A percentile compares a stretch with the other conserved stretches of the same genome.
Evolutionary conservation across 805 yeast species (phyloP).

Genomic region (Spathaspora hagerdaliae): DNA sequence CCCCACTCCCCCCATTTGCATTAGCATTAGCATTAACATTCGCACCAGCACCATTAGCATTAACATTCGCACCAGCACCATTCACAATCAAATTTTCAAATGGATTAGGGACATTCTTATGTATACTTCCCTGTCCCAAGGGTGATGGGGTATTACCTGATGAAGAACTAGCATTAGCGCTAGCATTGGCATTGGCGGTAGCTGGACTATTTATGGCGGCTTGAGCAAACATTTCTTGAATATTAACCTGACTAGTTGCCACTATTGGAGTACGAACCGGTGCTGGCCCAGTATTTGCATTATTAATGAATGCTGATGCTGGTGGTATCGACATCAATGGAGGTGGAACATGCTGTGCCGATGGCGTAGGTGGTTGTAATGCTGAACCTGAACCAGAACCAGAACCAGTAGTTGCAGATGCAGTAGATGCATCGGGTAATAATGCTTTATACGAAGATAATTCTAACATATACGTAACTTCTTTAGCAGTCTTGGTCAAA

Average conservation of each 20-base stretch:
- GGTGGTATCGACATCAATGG: slow-evolving; percentile 1
- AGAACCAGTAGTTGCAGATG: slow-evolving; percentile 1
- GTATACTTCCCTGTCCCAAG: background rate
- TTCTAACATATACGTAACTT: slow-evolving; percentile 82
- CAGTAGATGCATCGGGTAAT: slow-evolving; percentile 16
- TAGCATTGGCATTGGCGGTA: background rate
- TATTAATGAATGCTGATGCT: background rate
- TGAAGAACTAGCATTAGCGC: background rate
- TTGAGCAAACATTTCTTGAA: slow-evolving; percentile 6
- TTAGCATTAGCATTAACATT: background rate
- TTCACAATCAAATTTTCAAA: background rate
- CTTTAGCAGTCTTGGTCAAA: slow-evolving; percentile 85
- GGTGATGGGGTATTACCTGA: background rate
- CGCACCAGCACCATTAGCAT: background rate
- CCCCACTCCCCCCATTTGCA: background rate
- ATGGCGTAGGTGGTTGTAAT: background rate
- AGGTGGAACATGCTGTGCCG: background rate
- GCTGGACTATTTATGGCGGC: too few species aligned
- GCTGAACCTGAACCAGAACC: background rate
- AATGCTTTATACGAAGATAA: slow-evolving; percentile 31
- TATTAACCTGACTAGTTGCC: background rate
- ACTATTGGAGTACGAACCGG: background rate
- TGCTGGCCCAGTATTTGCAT: background rate
- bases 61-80: background rate
- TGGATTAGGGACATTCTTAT: background rate